Evolutionary conservation across 805 yeast species (phyloP), one percentile per base, ranked within the genome.

Genomic region (Monosporozyma yasuniensis): DNA sequence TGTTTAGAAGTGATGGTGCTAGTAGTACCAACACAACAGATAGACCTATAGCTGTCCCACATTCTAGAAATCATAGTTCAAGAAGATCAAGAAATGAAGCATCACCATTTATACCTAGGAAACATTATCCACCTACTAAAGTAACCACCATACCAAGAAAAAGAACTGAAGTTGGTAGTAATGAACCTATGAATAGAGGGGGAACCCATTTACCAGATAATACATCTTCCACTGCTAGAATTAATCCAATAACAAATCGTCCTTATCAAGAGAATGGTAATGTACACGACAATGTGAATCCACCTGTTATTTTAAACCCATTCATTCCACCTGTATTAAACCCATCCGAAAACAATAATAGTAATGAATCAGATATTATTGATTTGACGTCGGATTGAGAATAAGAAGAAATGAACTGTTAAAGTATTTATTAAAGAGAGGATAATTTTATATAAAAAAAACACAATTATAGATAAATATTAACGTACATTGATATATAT

Each of bases 21-120:
- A 38, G 19, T 38, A 18, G 14, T 34, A 19, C 27, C 19, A 38
- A 19, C 16, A n/a, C 35, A 10, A 16, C 25, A 3, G 42, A 32
- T 18, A 19, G 43, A 34, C 28, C 42, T 7, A 32, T 35, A 4
- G 22, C 44, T n/a, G 34, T n/a, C 3, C 46, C 49, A 8, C 38
- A 42, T 21, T 3, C 23, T 12, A 21, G 25, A 22, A 44, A 22
- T 38, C 38, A 38, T 11, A 38, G 10, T 35, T 19, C 46, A n/a
- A 47, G 56, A 47, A 42, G 51, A 35, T 14, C 25, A n/a, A n/a
- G 25, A 11, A 21, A 23, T 12, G 46, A 42, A 12, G 60, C 59
- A 2, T 64, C 67, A 0, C 67, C 67, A 7, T 66, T 66, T 50
- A 61, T 66, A 16, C 70, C 70, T 1, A 61, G 57, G 42, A 63